phyloP scores from a whole-genome alignment of 352 stramenopile genomes.

The Pythium aphanidermatum region DNA sequence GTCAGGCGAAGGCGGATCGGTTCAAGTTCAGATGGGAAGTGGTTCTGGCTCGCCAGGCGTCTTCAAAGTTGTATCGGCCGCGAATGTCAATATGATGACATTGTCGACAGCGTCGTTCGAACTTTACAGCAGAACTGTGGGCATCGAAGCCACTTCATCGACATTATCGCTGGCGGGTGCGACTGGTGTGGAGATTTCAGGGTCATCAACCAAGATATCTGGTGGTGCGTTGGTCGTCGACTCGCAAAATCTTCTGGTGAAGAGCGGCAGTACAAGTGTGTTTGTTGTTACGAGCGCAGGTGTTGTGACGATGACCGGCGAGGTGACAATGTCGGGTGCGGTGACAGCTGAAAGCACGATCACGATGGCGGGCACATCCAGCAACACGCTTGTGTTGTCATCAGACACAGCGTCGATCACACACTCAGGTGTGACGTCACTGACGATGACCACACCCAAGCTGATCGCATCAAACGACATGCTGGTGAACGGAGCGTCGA shows the following conservation, averaged over 20 bases:
- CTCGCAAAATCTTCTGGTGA: constrained; percentile 23
- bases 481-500: background rate
- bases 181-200: constrained; percentile 37
- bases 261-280: background rate
- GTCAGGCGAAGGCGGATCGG: constrained; percentile 31
- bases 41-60: constrained; percentile 11
- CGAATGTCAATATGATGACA: constrained; percentile 30
- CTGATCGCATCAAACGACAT: too few species aligned
- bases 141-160: constrained; percentile 35
- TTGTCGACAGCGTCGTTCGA: constrained; percentile 26
- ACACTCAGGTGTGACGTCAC: constrained; percentile 1
- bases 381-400: too few species aligned
- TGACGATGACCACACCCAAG: constrained; percentile 1
- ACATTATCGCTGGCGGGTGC: constrained; percentile 32
- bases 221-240: constrained; percentile 41
- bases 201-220: constrained; percentile 32
- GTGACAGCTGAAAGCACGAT: background rate
- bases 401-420: background rate
- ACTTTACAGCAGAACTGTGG: constrained; percentile 28
- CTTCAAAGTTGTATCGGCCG: constrained; percentile 28
- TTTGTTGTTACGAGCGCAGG: constrained; percentile 2
- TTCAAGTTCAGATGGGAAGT: constrained; percentile 27
- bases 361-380: background rate
- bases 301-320: background rate
- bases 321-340: background rate